These are phyloP conservation scores for Saccharum spontaneum DNA, from an alignment of 176 grass and related monocot genomes.

Conservation along the genomic window DNA sequence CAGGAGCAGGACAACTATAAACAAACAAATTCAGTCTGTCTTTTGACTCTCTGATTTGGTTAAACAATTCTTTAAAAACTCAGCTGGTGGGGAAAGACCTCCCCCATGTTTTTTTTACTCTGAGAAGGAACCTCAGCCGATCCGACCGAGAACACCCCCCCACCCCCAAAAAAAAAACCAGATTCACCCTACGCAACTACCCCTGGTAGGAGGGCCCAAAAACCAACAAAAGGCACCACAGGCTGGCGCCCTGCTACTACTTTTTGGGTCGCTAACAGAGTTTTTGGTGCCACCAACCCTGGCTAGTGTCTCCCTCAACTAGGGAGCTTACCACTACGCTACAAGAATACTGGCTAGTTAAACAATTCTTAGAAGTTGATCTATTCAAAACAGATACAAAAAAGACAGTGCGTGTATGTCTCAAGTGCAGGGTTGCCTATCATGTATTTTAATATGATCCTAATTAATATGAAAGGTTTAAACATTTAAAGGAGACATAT, in stretches of 20 bases:
- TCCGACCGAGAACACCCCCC: neutral
- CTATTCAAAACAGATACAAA: constrained; percentile 9
- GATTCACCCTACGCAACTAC: neutral
- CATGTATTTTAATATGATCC: neutral
- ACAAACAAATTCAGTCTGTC: constrained; percentile 4
- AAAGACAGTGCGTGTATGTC: constrained; percentile 18
- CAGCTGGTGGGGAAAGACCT: neutral
- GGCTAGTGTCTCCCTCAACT: neutral
- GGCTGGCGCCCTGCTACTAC: neutral
- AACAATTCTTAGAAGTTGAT: neutral
- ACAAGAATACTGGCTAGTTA: neutral
- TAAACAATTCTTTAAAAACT: neutral
- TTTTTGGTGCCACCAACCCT: neutral
- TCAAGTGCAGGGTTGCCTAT: neutral
- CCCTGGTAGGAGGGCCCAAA: neutral
- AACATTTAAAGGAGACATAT: constrained; percentile 18
- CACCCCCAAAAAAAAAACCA: neutral
- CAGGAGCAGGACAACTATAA: neutral
- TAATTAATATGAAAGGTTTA: constrained; percentile 9
- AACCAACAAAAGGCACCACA: neutral
- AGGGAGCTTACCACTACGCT: neutral
- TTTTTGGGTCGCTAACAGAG: neutral
- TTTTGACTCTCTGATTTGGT: constrained; percentile 16
- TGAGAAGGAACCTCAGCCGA: neutral
- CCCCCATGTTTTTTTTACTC: neutral